phyloP scores from a whole-genome alignment of 225 moss, liverwort and hornwort species.

The Takakia lepidozioides region DNA sequence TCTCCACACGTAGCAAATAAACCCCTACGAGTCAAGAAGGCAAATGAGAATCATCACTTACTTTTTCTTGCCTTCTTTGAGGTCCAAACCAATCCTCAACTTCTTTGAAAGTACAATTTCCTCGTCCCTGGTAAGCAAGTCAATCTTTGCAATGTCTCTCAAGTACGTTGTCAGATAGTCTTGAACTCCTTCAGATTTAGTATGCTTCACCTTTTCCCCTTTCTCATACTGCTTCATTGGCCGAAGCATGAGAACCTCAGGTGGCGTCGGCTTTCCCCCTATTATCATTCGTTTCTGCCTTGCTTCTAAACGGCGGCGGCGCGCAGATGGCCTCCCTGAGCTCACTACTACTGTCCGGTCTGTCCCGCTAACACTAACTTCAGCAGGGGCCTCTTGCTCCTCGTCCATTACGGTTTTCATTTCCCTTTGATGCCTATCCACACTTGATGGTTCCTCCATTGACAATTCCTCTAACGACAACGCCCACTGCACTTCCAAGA shows the following conservation, averaged over 20 bases:
- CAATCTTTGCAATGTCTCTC: conserved; percentile 87
- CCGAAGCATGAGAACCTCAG: conserved; percentile 69
- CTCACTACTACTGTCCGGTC: conserved; percentile 42
- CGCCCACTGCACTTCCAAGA: conserved; percentile 88
- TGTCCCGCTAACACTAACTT: conserved; percentile 19
- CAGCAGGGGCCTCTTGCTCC: conserved; percentile 6
- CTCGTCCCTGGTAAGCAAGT: conserved; percentile 81
- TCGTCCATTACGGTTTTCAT: conserved; percentile 5
- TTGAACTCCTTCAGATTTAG: conserved; percentile 71
- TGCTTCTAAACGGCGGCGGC: conserved; percentile 78
- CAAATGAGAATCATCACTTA: too few relatives aligned
- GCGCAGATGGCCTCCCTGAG: conserved; percentile 84
- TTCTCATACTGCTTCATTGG: conserved; percentile 60
- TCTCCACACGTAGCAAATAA: too few relatives aligned
- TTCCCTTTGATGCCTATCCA: conserved; percentile 8
- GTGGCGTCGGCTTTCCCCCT: conserved; percentile 38
- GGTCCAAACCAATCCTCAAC: conserved; percentile 59
- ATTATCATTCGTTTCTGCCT: conserved; percentile 61
- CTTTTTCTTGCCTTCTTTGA: conserved; percentile 68
- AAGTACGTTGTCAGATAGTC: conserved; percentile 85
- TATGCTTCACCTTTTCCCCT: conserved; percentile 47
- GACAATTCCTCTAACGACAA: conserved; percentile 42
- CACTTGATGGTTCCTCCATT: conserved; percentile 28
- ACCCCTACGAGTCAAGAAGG: too few relatives aligned
- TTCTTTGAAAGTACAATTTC: conserved; percentile 81